phyloP scores from a whole-genome alignment of 148 eudicot species.

The Heliamphora exappendiculata region DNA sequence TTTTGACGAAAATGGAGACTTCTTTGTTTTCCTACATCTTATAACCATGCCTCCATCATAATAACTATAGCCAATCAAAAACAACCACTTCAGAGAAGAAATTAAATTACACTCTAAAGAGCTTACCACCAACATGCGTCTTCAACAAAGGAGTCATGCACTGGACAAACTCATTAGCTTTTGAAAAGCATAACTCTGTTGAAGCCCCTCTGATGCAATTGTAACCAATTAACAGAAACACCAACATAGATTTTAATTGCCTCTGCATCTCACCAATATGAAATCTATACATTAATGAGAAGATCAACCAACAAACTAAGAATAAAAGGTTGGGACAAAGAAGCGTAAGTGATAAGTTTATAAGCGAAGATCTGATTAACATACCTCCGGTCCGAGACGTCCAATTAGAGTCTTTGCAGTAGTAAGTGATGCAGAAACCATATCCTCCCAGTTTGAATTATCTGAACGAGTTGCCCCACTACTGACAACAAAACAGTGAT shows the following conservation, averaged over 20 bases:
- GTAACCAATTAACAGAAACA: constrained; percentile 61
- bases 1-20: no score
- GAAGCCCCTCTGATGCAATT: constrained; percentile 61
- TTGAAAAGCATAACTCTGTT: constrained; percentile 54
- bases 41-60: no score
- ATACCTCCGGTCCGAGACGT: constrained; percentile 54
- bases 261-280: constrained; percentile 43
- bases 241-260: constrained; percentile 46
- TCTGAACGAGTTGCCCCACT: constrained; percentile 24
- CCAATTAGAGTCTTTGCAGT: constrained; percentile 48
- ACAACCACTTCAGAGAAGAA: no score
- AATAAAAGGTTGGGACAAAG: neutral
- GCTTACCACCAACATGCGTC: constrained; percentile 45
- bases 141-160: constrained; percentile 35
- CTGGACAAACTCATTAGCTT: constrained; percentile 44
- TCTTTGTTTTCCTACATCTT: no score
- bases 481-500: constrained; percentile 28
- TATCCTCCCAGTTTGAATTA: constrained; percentile 43
- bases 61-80: no score
- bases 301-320: neutral
- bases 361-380: neutral
- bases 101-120: neutral
- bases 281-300: neutral
- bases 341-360: neutral
- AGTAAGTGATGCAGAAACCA: constrained; percentile 42